Evolutionary conservation across 2,329 filamentous ascomycete genomes (phyloP), one percentile per base, ranked within the genome.

Genomic region (Diaporthe citri): DNA sequence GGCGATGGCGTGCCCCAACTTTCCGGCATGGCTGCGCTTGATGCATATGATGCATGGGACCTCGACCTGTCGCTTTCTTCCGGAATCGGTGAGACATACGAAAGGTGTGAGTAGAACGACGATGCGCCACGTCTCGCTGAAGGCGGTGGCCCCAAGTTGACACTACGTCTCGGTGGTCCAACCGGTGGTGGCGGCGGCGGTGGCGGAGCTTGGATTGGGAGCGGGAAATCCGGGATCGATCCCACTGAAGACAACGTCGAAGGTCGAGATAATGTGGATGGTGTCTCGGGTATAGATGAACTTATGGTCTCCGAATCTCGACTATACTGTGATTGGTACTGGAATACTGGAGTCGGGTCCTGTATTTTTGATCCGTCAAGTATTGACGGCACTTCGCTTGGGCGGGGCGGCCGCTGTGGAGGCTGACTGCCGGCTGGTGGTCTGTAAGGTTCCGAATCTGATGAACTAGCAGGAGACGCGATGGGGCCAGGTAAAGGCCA

Each of bases 71-170:
- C 87, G 77, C 88, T 90, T 80, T 95, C 93, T 82, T 95, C 94
- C 0, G 92, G 92, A 71, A 96, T 95, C 0, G 94, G 93, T 0
- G 93, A 93, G 36, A 95, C 93, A 75, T 88, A 93, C 0, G 93
- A 93, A 17, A 87, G 84, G 77, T 88, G 90, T 3, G 92, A 93
- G 79, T 93, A 92, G 76, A 92, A 92, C 0, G 91, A 91, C 0
- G 91, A 92, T 39, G 87, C 88, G 1, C 90, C 91, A 78, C 91
- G 85, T 78, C 91, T 87, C 4, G 90, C 86, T 17, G 88, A 90
- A 3, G 91, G 91, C 0, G 91, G 91, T 25, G 91, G 91, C 3
- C 91, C 90, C 17, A 92, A 81, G 67, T 85, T 89, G 20, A 88
- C 85, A 76, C 88, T 91, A 78, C 87, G 86, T 74, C 90, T 80